Conservation (phyloP, 805 yeast genomes). For the Sugiyamaella americana region DNA sequence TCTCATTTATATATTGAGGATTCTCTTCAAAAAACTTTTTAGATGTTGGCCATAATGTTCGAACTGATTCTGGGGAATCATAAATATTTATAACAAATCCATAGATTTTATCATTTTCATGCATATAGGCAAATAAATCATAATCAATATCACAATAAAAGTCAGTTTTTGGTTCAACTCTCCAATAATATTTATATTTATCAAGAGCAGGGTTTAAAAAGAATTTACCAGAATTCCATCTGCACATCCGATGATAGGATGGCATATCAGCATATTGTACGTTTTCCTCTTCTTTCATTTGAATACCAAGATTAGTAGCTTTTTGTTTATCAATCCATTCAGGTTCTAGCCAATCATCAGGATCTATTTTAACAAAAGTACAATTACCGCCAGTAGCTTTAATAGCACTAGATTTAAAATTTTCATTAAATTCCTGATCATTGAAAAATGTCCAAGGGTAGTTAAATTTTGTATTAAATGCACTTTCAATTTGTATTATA, state of each 20-base stretch:
- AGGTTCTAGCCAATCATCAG: constrained; percentile 59
- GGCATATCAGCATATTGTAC: constrained; percentile 56
- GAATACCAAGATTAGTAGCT: constrained; percentile 38
- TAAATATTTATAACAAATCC: constrained; percentile 68
- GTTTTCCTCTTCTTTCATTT: constrained; percentile 37
- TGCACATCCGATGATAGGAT: constrained; percentile 80
- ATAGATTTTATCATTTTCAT: constrained; percentile 58
- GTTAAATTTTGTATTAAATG: constrained; percentile 62
- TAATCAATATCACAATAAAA: constrained; percentile 63
- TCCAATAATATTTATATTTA: constrained; percentile 68
- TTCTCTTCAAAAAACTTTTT: constrained; percentile 48
- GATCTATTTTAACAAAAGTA: constrained; percentile 39
- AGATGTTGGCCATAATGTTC: constrained; percentile 64
- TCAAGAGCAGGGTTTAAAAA: constrained; percentile 57
- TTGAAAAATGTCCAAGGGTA: constrained; percentile 82
- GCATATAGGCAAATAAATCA: constrained; percentile 34
- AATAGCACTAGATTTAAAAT: constrained; percentile 45
- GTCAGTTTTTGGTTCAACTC: constrained; percentile 69
- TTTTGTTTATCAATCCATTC: constrained; percentile 42
- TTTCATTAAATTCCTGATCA: constrained; percentile 58
- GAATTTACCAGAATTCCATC: constrained; percentile 66
- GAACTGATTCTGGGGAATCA: constrained; percentile 61
- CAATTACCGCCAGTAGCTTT: constrained; percentile 38
- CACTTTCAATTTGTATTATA: constrained; percentile 53
- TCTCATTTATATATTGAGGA: constrained; percentile 52